Evolutionary conservation across 768 basidiomycete genomes (phyloP), one percentile per base, ranked within the genome.

Genomic region (Strobilomyces confusus): DNA sequence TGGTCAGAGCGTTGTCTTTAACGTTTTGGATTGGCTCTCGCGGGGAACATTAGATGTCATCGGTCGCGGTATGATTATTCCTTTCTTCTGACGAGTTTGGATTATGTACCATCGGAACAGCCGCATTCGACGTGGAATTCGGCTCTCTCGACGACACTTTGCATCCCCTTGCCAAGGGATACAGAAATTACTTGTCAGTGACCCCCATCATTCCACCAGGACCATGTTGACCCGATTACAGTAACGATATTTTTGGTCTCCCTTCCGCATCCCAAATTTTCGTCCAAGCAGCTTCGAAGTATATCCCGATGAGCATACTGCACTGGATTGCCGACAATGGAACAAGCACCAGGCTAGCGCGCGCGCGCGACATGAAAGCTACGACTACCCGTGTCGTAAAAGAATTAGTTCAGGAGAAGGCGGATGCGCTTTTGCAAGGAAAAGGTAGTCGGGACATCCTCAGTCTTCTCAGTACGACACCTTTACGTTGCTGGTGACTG

Each of bases 31-130:
- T 9, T 66, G 67, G 66, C 25, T 70, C 5, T 74, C 76, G 30
- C 73, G 75, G 5, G 75, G 75, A 7, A 71, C 77, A 6, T 60
- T 81, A 32, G 80, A 80, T 64, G 73, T 75, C 9, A 75, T 80
- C 44, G 79, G 77, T n/a, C 71, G 72, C 58, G 76, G 78, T 78
- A 65, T 19, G 56, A n/a, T 1, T 44, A 40, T 19, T 38, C 7
- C 40, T 52, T 13, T 14, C 4, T 2, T 12, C 1, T 8, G 19
- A 11, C 9, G 19, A 5, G 9, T 8, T 23, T 20, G 15, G 3
- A 26, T 20, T 22, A 25, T 7, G n/a, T 29, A 49, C 30, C 22
- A 26, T 20, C 6, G 23, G 25, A 11, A 48, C n/a, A 66, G 80
- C 74, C 32, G 77, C 75, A 25, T 80, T 81, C 52, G 80, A 80